These are phyloP conservation scores for Talaromyces proteolyticus DNA, from an alignment of 495 filamentous ascomycete genomes.

Conservation along the genomic window DNA sequence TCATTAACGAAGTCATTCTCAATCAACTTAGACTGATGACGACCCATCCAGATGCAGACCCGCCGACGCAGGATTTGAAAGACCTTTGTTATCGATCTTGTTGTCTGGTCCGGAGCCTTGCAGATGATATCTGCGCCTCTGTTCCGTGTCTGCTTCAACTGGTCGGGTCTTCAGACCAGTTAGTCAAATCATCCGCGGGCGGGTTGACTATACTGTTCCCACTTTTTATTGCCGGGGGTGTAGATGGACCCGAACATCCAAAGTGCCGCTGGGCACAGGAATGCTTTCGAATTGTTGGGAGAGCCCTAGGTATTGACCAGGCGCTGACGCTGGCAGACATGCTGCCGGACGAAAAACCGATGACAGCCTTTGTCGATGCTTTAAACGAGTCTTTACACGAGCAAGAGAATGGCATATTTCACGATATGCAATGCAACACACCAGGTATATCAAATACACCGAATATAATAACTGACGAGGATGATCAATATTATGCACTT, in stretches of 20 bases:
- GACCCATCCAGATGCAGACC: neutral
- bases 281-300: conserved; percentile 33
- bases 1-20: conserved; percentile 43
- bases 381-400: too few relatives aligned
- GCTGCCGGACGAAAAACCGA: neutral
- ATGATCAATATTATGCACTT: too few relatives aligned
- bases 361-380: neutral
- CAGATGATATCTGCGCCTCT: conserved; percentile 38
- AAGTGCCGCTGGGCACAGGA: conserved; percentile 39
- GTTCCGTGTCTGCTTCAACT: conserved; percentile 30
- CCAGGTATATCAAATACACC: too few relatives aligned
- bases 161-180: neutral
- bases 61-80: neutral
- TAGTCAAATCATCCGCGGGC: conserved; percentile 10
- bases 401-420: too few relatives aligned
- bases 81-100: neutral
- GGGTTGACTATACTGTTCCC: conserved; percentile 43
- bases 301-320: conserved; percentile 41
- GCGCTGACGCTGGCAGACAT: conserved; percentile 27
- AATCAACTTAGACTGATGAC: neutral
- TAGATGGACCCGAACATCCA: conserved; percentile 21
- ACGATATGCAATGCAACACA: too few relatives aligned
- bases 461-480: too few relatives aligned
- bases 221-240: conserved; percentile 32
- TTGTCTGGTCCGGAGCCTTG: conserved; percentile 9